Conservation (phyloP, 1,139 yeast genomes). For the Magnusiomyces suaveolens region DNA sequence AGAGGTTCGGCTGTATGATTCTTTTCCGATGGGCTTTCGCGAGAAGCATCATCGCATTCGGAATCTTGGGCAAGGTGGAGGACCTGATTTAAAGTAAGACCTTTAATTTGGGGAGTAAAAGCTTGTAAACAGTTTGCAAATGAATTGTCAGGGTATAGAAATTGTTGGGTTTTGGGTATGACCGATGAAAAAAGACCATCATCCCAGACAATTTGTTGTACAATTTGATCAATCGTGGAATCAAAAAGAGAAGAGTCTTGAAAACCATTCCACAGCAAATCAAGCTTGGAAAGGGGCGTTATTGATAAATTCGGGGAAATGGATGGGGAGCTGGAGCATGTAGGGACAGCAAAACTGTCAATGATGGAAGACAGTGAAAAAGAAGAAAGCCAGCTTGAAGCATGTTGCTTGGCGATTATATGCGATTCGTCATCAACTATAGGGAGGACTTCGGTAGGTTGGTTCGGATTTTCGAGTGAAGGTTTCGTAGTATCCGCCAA, state of each 20-base stretch:
- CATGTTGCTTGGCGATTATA: not conserved
- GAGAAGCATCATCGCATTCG: not conserved
- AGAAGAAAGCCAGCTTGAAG: not conserved
- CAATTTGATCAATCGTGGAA: slow-evolving; percentile 27
- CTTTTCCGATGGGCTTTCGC: not conserved
- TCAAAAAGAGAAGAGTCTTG: slow-evolving; percentile 16
- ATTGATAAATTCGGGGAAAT: not conserved
- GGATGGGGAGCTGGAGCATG: not conserved
- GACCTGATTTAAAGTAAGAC: not conserved
- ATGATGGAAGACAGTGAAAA: slow-evolving; percentile 2
- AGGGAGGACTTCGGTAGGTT: too few relatives aligned
- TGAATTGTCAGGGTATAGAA: not conserved
- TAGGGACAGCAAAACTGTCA: not conserved
- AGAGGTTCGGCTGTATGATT: not conserved
- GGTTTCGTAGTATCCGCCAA: not conserved
- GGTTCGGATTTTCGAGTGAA: too few relatives aligned
- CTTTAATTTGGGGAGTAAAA: not conserved
- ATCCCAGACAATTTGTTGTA: slow-evolving; percentile 41
- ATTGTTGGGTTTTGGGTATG: not conserved
- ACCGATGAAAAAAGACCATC: slow-evolving; percentile 24
- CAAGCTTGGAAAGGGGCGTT: not conserved
- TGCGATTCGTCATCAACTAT: not conserved
- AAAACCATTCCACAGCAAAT: not conserved
- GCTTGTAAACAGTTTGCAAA: not conserved
- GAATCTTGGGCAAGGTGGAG: not conserved